phyloP scores from a whole-genome alignment of 345 rosid genomes.

The Excoecaria cochinchinensis region DNA sequence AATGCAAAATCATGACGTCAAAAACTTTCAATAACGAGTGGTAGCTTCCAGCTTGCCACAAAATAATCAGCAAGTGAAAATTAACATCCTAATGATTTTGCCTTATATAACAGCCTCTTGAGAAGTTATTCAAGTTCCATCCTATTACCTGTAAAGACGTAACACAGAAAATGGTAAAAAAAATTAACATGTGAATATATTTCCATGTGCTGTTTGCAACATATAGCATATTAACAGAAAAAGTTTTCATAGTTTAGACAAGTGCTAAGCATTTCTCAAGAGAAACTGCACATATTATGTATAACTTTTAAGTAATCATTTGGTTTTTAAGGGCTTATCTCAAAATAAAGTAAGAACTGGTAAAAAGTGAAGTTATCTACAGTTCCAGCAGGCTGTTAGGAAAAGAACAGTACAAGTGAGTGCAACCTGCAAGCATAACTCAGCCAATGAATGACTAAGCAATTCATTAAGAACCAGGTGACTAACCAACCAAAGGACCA shows the following conservation, averaged over 20 bases:
- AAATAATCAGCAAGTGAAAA: neutral
- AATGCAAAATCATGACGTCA: neutral
- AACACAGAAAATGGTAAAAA: neutral
- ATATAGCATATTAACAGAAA: neutral
- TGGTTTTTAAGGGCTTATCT: neutral
- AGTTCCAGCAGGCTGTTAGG: neutral
- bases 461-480: neutral
- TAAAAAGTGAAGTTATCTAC: neutral
- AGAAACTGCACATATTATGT: neutral
- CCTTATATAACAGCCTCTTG: neutral
- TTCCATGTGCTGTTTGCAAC: neutral
- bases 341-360: neutral
- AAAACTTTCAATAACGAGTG: neutral
- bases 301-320: no score
- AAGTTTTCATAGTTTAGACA: neutral
- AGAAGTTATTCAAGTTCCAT: neutral
- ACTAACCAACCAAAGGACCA: constrained; percentile 2
- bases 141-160: neutral
- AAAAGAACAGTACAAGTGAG: neutral
- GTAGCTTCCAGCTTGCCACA: neutral
- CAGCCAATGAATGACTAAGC: neutral
- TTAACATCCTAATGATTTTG: neutral
- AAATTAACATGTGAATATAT: no score
- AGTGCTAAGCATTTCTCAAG: neutral
- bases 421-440: neutral